A percentile compares a stretch with the other conserved stretches of the same genome.
These are phyloP conservation scores for Salvia miltiorrhiza DNA, from an alignment of 257 asterid species.

Conservation along the genomic window DNA sequence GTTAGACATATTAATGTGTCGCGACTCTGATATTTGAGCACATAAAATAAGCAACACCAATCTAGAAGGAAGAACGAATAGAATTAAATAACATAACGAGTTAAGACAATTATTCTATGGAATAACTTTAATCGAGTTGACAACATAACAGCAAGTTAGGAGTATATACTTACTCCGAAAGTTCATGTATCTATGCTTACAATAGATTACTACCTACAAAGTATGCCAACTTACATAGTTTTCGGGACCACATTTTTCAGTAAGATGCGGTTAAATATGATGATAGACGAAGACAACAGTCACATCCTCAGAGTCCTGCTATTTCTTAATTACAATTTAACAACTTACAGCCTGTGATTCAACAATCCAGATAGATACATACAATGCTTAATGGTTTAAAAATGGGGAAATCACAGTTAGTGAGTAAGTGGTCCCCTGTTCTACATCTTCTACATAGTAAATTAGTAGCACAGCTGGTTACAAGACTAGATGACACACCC, in stretches of 20 bases:
- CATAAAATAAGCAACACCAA: slow-evolving; percentile 8
- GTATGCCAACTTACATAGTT: slow-evolving; percentile 10
- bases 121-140: slow-evolving; percentile 1
- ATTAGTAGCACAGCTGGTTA: not conserved
- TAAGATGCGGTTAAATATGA: slow-evolving; percentile 10
- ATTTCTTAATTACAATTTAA: not conserved
- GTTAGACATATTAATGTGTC: not conserved
- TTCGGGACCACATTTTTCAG: slow-evolving; percentile 31
- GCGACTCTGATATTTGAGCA: not conserved
- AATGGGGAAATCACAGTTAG: slow-evolving; percentile 25
- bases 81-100: not conserved
- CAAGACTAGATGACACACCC: not conserved
- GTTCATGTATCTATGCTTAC: not conserved
- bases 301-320: not conserved
- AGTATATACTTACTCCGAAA: not conserved
- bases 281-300: not conserved
- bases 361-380: slow-evolving; percentile 9
- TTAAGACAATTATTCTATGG: not conserved
- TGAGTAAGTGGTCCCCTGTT: slow-evolving; percentile 58
- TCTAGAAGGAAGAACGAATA: slow-evolving; percentile 5
- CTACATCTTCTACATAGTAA: slow-evolving; percentile 17
- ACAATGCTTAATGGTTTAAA: not conserved
- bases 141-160: not conserved
- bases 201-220: not conserved
- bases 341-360: not conserved